Base-by-base conservation (phyloP, 2,329 filamentous ascomycete genomes). In the Microdochium paspali region DNA sequence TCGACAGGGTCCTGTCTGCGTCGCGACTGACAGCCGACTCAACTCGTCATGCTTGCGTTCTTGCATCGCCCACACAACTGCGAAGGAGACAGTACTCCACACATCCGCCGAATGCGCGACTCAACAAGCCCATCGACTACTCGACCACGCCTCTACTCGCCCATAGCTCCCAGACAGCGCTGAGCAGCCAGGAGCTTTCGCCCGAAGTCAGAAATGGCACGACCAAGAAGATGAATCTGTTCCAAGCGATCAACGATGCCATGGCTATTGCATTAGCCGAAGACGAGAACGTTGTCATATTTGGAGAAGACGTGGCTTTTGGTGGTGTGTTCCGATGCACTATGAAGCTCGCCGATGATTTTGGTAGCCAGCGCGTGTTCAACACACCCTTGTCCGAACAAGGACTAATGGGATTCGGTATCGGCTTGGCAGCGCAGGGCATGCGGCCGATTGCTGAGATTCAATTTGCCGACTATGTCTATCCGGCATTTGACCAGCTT, bases 281-380 rank as follows among this genome's bases (percentile, higher is more conserved):
- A 30, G 90, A 96, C 58, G 88, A 95, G 53, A 82, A 84, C 18
- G 89, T 95, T 21, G 71, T 97, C 48, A 76, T 98, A 10, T 98
- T 98, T 59, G 93, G 93, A 39, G 93, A 98, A 66, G 93, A 98
- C 62, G 90, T 98, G 7, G 88, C 93, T 13, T 98, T 98, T 54
- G 93, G 93, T 39, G 93, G 93, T 47, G 93, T 98, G 15, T 98
- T 98, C 61, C 80, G 93, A 48, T 96, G 90, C 67, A 91, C 88
- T 26, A 91, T 93, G 82, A 88, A 90, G 57, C 76, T 98, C 15
- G 82, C 89, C 26, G 86, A 90, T 52, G 88, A 88, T 48, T 95
- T 93, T 63, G 93, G 93, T 9, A 77, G 80, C 2, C 86, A 93
- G 49, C 77, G 93, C 49, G 90, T 98, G 28, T 98, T 98, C 74